Evolutionary conservation across 169 alveolate genomes (phyloP), one percentile per base, ranked within the genome.

Genomic region (Eimeria tenella): DNA sequence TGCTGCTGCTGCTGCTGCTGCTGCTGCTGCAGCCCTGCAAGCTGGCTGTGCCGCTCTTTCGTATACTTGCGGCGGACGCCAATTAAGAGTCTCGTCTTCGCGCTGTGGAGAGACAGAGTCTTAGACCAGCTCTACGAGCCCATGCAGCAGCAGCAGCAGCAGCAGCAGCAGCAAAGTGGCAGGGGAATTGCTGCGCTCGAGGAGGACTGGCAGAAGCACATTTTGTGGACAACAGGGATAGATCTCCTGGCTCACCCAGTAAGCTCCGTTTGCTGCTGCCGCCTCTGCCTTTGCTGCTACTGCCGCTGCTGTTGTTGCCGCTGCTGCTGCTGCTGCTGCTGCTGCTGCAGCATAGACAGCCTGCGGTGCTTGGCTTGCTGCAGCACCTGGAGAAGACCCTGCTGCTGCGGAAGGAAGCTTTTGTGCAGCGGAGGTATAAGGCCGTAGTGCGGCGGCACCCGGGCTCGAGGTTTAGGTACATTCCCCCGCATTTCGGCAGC

Each of bases 391-490:
- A 71, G 5, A 71, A 7, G 52, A 0, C 53, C 10, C 4, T 71
- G 82, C 82, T 71, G 55, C 55, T 31, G 50, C 82, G 49, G 56
- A 71, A 71, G 55, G 82, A 71, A 71, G 55, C 10, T 5, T 71
- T 71, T 13, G 52, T 71, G 49, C 82, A 71, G 82, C 49, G 82
- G 50, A 25, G 82, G 53, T 71, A 71, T 23, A 5, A 5, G 50
- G 82, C 82, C 5, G 82, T 71, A 5, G 82, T 71, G n/a, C 17
- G 82, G 55, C 23, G 82, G 23, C 82, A 71, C 82, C 82, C 82
- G 53, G 23, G 53, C 19, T 21, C 19, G 6, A 6, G 53, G 11
- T 31, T 25, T 71, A 5, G 55, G 13, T 71, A n/a, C 53, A 31
- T 71, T 21, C 82, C 82, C 53, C 82, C 82, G 23, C 23, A 71